Evolutionary conservation across 306 rosid species (phyloP).

Genomic region (Notholithocarpus densiflorus): DNA sequence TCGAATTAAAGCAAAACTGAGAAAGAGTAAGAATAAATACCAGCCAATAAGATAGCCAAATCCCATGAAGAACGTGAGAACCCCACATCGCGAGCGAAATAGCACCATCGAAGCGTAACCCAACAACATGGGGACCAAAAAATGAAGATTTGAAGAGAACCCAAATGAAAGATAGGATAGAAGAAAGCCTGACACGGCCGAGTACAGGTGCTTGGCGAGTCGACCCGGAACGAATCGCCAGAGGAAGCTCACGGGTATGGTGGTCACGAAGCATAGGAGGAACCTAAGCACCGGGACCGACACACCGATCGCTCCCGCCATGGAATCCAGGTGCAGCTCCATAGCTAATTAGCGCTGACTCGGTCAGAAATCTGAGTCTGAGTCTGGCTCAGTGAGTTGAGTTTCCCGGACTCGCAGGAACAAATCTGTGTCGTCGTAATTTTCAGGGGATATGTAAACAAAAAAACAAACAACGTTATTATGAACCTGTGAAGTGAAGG

Average conservation of each 20-base stretch:
- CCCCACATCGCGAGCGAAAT: conserved; percentile 63
- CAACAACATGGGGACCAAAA: conserved; percentile 65
- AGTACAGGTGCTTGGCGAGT: conserved; percentile 66
- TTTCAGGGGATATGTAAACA: too few relatives aligned
- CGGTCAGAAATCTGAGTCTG: background rate
- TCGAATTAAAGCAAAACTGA: background rate
- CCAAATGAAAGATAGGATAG: conserved; percentile 90
- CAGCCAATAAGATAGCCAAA: conserved; percentile 92
- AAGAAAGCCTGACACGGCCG: conserved; percentile 56
- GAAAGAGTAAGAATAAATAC: conserved; percentile 22
- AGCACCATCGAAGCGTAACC: conserved; percentile 86
- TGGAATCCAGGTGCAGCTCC: conserved; percentile 79
- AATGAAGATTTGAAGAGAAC: conserved; percentile 84
- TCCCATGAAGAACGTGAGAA: conserved; percentile 68
- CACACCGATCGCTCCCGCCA: conserved; percentile 78
- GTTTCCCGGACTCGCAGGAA: background rate
- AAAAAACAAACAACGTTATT: too few relatives aligned
- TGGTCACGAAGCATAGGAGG: conserved; percentile 79
- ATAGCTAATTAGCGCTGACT: conserved; percentile 30
- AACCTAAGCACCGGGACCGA: conserved; percentile 84
- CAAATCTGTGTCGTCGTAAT: too few relatives aligned
- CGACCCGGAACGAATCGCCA: conserved; percentile 70
- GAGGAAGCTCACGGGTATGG: conserved; percentile 75
- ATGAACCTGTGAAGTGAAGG: too few relatives aligned
- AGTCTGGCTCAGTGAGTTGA: background rate